Evolutionary conservation across 768 basidiomycete genomes (phyloP), one percentile per base, ranked within the genome.

Genomic region (Stropharia rugosoannulata): DNA sequence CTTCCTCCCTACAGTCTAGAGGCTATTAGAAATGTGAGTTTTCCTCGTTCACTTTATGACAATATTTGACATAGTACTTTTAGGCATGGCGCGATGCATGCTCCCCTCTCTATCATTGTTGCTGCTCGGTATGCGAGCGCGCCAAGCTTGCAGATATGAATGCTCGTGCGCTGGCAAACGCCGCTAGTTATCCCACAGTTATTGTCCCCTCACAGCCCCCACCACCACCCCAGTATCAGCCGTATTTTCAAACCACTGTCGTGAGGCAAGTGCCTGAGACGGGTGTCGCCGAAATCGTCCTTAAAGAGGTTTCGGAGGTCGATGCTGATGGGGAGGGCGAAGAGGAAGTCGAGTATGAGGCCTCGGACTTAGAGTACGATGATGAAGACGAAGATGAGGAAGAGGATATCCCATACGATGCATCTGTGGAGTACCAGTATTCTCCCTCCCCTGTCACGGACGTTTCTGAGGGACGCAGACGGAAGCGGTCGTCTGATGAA

Each of bases 21-120:
- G 22, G 76, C 84, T 1, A 70, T 89, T 39, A 80, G 72, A 70
- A 64, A 61, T 46, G 87, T 89, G 61, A 51, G 85, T 78, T 32
- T 18, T 22, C 22, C 8, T 19, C 32, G 37, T 46, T 39, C 51
- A 54, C 38, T 42, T 35, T 39, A 37, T 49, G 18, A 12, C 56
- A 54, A 44, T 42, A 44, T 54, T 27, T 61, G 51, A 49, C 60
- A 16, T 35, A 9, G 35, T 38, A 57, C n/a, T 47, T 56, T 32
- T 64, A 90, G 88, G 76, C 82, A 8, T 90, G 89, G 89, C 77
- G 86, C 38, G 87, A 90, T 56, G 89, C 87, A 0, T 89, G 85
- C 66, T 76, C 80, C 3, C 88, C 87, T 0, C 60, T 90, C 41
- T 90, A 85, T 64, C 83, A 86, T 42, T 90, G 89, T 64, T 78